Base-by-base conservation (phyloP, 441 rosid genomes). In the Pelargonium citronellum region DNA sequence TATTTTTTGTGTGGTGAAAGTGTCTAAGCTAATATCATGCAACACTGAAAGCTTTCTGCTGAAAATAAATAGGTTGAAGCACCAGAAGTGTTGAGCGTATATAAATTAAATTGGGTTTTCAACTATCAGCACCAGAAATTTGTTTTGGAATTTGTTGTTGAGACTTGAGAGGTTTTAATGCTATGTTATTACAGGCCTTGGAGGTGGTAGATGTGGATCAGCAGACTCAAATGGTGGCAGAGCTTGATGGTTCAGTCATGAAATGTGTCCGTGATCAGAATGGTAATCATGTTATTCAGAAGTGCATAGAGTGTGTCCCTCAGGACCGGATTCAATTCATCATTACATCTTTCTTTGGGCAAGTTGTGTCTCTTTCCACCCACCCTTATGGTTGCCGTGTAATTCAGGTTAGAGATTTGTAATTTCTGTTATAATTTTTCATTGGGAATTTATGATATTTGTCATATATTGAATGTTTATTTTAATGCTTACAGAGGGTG, bases 321-420 rank as follows among this genome's bases (percentile, higher is more conserved):
- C 96, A 91, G 81, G 97, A 88, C 22, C 83, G 78, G 67, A 87
- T 91, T 27, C 84, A 83, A 37, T 89, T 89, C 64, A 87, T 91
- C 43, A 82, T 91, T 64, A 72, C 89, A 1, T 87, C 87, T 7
- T 89, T 91, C 85, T 91, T 82, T 69, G 89, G 85, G 68, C 89
- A 89, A 80, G 93, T 89, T 71, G 89, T 88, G 77, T 78, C 69
- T 58, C 87, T 91, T 74, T 91, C 97, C 64, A 83, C 92, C 37
- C 97, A 91, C 80, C 97, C 97, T 12, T 91, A 91, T 22, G 96
- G 97, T 13, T 91, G 96, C 74, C 91, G 97, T 68, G 97, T 91
- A 72, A 87, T 91, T 66, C 97, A 91, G 96, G 97, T 88, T 68
- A 17, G 37, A 60, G 69, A 9, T 60, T 22, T 20, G 64, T 60